Percentiles rank a stretch among this genome's conserved stretches.
Conservation (phyloP, 768 basidiomycete species). For the Mycena vitilis region DNA sequence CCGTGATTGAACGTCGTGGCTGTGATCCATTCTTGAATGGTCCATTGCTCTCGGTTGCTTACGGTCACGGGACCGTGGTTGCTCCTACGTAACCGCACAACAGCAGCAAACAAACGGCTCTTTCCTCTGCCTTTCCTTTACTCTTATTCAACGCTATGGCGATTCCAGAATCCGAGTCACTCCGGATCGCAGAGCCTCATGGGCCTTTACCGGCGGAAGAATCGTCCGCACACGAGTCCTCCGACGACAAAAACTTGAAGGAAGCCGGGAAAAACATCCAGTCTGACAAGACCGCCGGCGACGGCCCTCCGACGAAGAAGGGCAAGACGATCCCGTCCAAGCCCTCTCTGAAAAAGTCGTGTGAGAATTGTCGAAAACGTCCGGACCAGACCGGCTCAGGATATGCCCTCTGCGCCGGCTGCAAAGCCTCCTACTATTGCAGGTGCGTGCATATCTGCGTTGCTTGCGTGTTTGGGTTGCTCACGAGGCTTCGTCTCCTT, state of each 20-base stretch:
- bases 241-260: not conserved
- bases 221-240: not conserved
- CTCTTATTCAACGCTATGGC: too few relatives aligned
- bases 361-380: constrained; percentile 21
- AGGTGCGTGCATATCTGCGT: constrained; percentile 17
- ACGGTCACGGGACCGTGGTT: too few relatives aligned
- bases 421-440: constrained; percentile 27
- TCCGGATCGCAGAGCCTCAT: too few relatives aligned
- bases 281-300: constrained; percentile 24
- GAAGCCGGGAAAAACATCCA: constrained; percentile 13
- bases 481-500: not conserved
- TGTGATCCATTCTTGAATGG: too few relatives aligned
- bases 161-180: too few relatives aligned
- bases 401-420: constrained; percentile 10
- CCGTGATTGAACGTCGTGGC: too few relatives aligned
- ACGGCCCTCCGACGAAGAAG: constrained; percentile 25
- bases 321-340: constrained; percentile 11
- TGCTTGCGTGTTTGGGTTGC: not conserved
- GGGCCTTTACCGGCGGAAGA: too few relatives aligned
- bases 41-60: too few relatives aligned
- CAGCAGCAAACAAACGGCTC: too few relatives aligned
- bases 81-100: too few relatives aligned
- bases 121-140: too few relatives aligned
- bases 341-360: constrained; percentile 27
- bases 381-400: constrained; percentile 22